Base-by-base conservation (phyloP, 768 basidiomycete species). In the Lactarius hatsudake region DNA sequence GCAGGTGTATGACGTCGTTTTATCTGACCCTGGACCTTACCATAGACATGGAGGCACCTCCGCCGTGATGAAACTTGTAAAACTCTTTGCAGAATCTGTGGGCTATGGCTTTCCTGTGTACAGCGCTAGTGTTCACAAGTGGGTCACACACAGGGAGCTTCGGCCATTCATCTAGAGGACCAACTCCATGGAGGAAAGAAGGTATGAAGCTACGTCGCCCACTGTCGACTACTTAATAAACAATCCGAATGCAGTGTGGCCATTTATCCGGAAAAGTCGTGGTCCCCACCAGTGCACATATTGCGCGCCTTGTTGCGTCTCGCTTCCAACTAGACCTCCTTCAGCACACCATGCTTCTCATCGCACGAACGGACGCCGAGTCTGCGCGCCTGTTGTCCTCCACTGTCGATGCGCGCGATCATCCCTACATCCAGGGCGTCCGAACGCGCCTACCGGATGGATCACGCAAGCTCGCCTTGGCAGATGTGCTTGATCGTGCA, bases 161-260 rank as follows among this genome's bases (percentile, higher is more conserved):
- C 95, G 10, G 96, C 84, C 18, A 90, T 98, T 59, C 96, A 98
- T 76, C 77, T 97, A 26, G 96, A 98, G 75, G 96, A 98, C 77
- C 94, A 96, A 75, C 81, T 96, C 8, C 93, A 96, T 69, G 96
- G 96, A 36, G 93, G 93, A 32, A 97, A 97, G 80, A 96, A 97
- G 80, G 87, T 86, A 61, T 40, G 75, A 58, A 58, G 20, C 43
- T 40, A 48, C 38, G 30, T 42, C 56, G 15, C 23, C n/a, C 20
- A 43, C 34, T 10, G 15, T 26, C 45, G 28, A 5, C 42, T 51
- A 43, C 26, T 20, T 12, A n/a, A 5, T 34, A 53, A 30, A 51
- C 61, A 30, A 67, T 53, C 36, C 7, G 36, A 64, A 51, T 45
- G 53, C 68, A 87, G 85, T 94, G 93, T 75, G 93, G 94, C 32